phyloP scores from a whole-genome alignment of 768 basidiomycete genomes.

The Termitomyces sp. region DNA sequence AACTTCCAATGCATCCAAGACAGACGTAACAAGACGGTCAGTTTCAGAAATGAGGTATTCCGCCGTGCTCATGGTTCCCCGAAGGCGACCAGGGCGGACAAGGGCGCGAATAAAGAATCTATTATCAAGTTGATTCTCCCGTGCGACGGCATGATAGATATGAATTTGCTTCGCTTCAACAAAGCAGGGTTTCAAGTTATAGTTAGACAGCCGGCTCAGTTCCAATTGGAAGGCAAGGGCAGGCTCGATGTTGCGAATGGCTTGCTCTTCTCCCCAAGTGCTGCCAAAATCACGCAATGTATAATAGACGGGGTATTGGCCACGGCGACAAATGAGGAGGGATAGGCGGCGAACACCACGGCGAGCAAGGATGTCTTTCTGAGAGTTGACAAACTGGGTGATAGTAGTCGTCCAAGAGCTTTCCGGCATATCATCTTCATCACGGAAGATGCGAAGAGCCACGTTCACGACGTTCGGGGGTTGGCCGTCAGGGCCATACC shows the following conservation, averaged over 20 bases:
- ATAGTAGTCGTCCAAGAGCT: constrained; percentile 74
- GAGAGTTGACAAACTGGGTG: constrained; percentile 63
- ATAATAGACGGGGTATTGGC: constrained; percentile 92
- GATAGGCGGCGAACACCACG: constrained; percentile 92
- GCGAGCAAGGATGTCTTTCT: constrained; percentile 49
- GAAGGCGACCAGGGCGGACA: constrained; percentile 90
- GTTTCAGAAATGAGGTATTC: constrained; percentile 99
- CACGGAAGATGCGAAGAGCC: constrained; percentile 82
- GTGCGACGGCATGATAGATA: constrained; percentile 92
- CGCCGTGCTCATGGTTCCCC: constrained; percentile 89
- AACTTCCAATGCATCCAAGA: constrained; percentile 93
- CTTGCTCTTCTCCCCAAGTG: constrained; percentile 88
- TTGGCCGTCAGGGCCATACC: constrained; percentile 66
- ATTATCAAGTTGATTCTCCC: constrained; percentile 95
- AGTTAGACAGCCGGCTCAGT: constrained; percentile 92
- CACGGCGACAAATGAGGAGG: constrained; percentile 84
- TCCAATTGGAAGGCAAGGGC: constrained; percentile 98
- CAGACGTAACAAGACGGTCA: constrained; percentile 89
- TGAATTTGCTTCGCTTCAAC: constrained; percentile 97
- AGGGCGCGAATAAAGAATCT: constrained; percentile 98
- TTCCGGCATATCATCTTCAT: constrained; percentile 72
- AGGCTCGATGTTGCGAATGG: constrained; percentile 97
- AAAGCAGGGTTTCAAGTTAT: constrained; percentile 93
- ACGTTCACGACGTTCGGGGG: constrained; percentile 93
- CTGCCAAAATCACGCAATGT: constrained; percentile 75